Conservation (phyloP, 495 filamentous ascomycete species). For the Echria macrotheca region DNA sequence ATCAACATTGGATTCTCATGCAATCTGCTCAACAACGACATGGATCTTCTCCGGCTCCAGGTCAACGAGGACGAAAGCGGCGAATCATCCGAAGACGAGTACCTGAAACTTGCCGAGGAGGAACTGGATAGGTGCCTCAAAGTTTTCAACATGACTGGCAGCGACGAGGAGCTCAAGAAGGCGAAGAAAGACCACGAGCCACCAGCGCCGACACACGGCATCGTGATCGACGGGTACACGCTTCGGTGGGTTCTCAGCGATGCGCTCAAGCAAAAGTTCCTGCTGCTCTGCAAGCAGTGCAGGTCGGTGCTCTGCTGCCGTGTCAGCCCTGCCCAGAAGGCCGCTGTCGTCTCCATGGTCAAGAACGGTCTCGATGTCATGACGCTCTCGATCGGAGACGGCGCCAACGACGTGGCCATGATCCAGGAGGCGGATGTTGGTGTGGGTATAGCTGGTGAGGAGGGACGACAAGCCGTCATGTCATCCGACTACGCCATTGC, state of each 20-base stretch:
- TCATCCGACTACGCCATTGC: constrained; percentile 98
- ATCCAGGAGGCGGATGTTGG: constrained; percentile 99
- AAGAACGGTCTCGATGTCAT: constrained; percentile 93
- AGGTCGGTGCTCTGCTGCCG: constrained; percentile 95
- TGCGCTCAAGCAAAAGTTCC: constrained; percentile 78
- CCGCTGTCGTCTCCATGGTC: constrained; percentile 91
- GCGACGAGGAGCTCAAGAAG: constrained; percentile 75
- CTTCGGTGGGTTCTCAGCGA: constrained; percentile 85
- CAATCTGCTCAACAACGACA: constrained; percentile 93
- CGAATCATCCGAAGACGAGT: constrained; percentile 29
- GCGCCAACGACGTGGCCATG: constrained; percentile 99
- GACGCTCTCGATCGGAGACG: constrained; percentile 94
- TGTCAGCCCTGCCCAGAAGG: constrained; percentile 95
- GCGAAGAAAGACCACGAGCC: constrained; percentile 79
- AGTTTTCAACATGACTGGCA: constrained; percentile 74
- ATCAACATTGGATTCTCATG: constrained; percentile 99
- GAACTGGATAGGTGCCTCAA: constrained; percentile 69
- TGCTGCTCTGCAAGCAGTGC: constrained; percentile 95
- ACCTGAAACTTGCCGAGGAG: constrained; percentile 53
- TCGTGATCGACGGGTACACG: constrained; percentile 94
- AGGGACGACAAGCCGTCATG: constrained; percentile 97
- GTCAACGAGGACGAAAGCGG: constrained; percentile 62
- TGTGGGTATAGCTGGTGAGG: constrained; percentile 95
- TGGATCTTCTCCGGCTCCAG: constrained; percentile 94
- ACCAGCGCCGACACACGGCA: constrained; percentile 83